A percentile compares a stretch with the other conserved stretches of the same genome.
These are phyloP conservation scores for Arthrobotrys sinensis DNA, from an alignment of 2,329 filamentous ascomycete species.

Conservation along the genomic window DNA sequence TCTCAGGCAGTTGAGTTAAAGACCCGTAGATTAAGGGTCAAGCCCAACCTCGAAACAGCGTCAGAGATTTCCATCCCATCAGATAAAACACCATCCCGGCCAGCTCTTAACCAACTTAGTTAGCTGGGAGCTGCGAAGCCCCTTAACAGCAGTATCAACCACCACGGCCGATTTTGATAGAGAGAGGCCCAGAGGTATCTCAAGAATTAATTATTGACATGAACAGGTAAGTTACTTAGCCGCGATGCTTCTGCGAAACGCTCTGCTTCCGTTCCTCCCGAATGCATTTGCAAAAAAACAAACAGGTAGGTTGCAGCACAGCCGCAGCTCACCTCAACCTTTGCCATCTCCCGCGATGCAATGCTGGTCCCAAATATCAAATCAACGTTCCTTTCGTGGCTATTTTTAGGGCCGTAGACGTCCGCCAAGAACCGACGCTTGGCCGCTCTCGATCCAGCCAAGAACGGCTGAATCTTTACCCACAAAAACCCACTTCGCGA, in stretches of 20 bases:
- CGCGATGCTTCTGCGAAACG: slow-evolving; percentile 20
- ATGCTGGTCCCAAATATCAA: slow-evolving; percentile 49
- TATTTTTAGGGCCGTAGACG: slow-evolving; percentile 60
- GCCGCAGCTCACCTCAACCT: slow-evolving; percentile 38
- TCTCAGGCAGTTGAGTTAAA: neutral
- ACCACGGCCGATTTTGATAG: too few species aligned
- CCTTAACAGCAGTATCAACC: too few species aligned
- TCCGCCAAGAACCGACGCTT: slow-evolving; percentile 47
- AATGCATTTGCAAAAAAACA: slow-evolving; percentile 8
- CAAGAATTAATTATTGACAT: too few species aligned
- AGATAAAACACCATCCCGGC: neutral
- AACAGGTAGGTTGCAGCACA: slow-evolving; percentile 48
- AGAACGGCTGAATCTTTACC: slow-evolving; percentile 39
- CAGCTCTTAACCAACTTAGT: slow-evolving; percentile 6
- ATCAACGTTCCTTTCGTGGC: slow-evolving; percentile 43
- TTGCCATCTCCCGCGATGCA: slow-evolving; percentile 25
- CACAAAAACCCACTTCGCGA: slow-evolving; percentile 22
- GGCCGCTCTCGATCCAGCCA: slow-evolving; percentile 34
- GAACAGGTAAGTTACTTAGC: neutral
- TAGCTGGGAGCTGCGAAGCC: too few species aligned
- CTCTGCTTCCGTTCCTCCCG: slow-evolving; percentile 43
- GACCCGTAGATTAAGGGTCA: slow-evolving; percentile 54
- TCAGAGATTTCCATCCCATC: slow-evolving; percentile 42
- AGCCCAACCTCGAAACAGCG: slow-evolving; percentile 44
- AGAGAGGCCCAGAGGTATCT: too few species aligned